Base-by-base conservation (phyloP, 2,329 filamentous ascomycete genomes). In the Drechslerella dactyloides region DNA sequence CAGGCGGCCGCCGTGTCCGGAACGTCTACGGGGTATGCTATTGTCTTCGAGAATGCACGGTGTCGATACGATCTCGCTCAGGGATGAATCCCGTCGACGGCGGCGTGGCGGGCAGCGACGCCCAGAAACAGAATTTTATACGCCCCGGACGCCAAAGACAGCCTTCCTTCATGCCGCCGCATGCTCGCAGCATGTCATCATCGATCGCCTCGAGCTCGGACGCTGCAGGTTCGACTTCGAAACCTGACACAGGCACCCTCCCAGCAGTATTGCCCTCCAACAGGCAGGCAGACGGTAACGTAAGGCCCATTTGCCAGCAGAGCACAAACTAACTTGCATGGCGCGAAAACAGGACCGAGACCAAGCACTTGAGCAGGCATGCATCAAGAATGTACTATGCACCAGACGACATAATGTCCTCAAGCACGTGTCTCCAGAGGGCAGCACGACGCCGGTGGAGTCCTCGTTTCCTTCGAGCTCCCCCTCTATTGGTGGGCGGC, bases 131-230 rank as follows among this genome's bases (percentile, higher is more conserved):
- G 37, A 42, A 6, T 42, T 42, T 42, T 42, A 42, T 42, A 42
- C 37, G n/a, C n/a, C n/a, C 27, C 17, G 19, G 15, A 19, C 44
- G 37, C 44, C 44, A 48, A 21, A 23, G 44, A 15, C 2, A 11
- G 19, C 44, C 11, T 21, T 48, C 5, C n/a, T 13, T 42, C 11
- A 17, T 42, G 37, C 37, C 37, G 37, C 37, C n/a, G n/a, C n/a
- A n/a, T 42, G 21, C 44, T 48, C 44, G 17, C n/a, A 19, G 11
- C 2, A 48, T 48, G 44, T 48, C 44, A 48, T 48, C 44, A 48
- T 48, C 44, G 44, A 19, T 21, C 44, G 37, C 37, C 44, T 48
- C 44, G 44, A 48, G 44, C 44, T 48, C 44, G 19, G 44, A 48
- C 19, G 27, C 27, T 33, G 44, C 44, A 48, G 44, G 44, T 48